Percentiles rank a stretch among this genome's conserved stretches.
These are phyloP conservation scores for Eutrema salsugineum DNA, from an alignment of 441 rosid genomes.

Conservation along the genomic window DNA sequence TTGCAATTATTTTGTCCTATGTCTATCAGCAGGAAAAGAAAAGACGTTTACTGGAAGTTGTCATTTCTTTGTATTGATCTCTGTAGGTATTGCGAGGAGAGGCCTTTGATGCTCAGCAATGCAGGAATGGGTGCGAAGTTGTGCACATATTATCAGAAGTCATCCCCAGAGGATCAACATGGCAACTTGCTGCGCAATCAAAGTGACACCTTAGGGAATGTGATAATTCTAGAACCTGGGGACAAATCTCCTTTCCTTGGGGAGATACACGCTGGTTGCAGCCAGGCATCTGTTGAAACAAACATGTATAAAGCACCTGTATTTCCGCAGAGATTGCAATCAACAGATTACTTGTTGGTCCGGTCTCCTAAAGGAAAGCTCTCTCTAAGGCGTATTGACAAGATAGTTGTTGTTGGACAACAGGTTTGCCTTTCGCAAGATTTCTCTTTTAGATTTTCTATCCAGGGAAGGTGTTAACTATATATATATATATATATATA, in stretches of 20 bases:
- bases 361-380: slow-evolving; percentile 98
- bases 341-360: slow-evolving; percentile 89
- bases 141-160: slow-evolving; percentile 92
- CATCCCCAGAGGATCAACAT: slow-evolving; percentile 73
- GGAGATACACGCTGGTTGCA: slow-evolving; percentile 78
- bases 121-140: slow-evolving; percentile 98
- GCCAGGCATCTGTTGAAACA: slow-evolving; percentile 87
- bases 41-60: background rate
- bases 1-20: background rate
- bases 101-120: slow-evolving; percentile 89
- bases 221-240: slow-evolving; percentile 71
- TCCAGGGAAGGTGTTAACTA: background rate
- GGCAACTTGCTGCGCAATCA: slow-evolving; percentile 54
- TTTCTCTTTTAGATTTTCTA: slow-evolving; percentile 8
- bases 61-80: background rate
- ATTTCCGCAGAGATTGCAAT: slow-evolving; percentile 79
- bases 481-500: background rate
- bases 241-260: slow-evolving; percentile 99
- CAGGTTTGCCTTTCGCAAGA: slow-evolving; percentile 58
- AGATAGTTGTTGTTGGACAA: slow-evolving; percentile 88
- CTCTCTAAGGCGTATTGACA: slow-evolving; percentile 91
- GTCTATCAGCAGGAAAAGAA: background rate
- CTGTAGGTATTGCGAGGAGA: slow-evolving; percentile 95
- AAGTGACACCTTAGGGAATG: slow-evolving; percentile 65
- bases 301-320: slow-evolving; percentile 96